Conservation (phyloP, 106 monocot genomes). For the Dendrobium catenatum region DNA sequence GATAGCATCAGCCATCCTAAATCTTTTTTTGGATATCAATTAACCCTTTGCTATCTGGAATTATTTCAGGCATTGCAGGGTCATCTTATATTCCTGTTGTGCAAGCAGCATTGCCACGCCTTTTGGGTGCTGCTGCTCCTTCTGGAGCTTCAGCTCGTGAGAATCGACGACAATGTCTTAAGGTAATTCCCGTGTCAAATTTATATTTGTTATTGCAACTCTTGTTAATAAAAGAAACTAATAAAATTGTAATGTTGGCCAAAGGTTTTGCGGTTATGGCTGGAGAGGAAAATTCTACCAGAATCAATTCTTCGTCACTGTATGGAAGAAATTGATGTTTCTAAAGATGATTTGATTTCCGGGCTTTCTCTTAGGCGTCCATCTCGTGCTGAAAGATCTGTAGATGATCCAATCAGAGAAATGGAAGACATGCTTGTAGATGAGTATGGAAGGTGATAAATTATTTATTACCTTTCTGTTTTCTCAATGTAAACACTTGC, state of each 20-base stretch:
- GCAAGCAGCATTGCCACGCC: slow-evolving; percentile 74
- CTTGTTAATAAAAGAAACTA: not conserved
- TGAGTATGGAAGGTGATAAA: slow-evolving; percentile 87
- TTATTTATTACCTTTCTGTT: not conserved
- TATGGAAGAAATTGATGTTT: slow-evolving; percentile 84
- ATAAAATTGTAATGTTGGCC: slow-evolving; percentile 1
- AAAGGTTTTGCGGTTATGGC: slow-evolving; percentile 83
- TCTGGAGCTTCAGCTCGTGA: slow-evolving; percentile 76
- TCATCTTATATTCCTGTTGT: slow-evolving; percentile 81
- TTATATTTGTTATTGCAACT: not conserved
- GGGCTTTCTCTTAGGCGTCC: slow-evolving; percentile 62
- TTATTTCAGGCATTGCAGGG: slow-evolving; percentile 64
- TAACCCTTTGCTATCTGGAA: not conserved
- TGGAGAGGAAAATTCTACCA: slow-evolving; percentile 87
- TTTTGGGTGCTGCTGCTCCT: slow-evolving; percentile 91
- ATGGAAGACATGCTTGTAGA: slow-evolving; percentile 95
- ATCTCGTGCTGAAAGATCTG: slow-evolving; percentile 81
- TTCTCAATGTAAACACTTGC: not conserved
- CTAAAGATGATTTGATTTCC: slow-evolving; percentile 51
- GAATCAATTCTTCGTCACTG: slow-evolving; percentile 67
- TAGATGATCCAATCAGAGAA: slow-evolving; percentile 97
- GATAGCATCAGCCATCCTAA: not conserved
- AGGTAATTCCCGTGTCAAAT: slow-evolving; percentile 35
- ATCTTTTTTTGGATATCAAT: not conserved
- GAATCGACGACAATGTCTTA: slow-evolving; percentile 91